These are phyloP conservation scores for Cladosporium sp. DNA, from an alignment of 2,329 filamentous ascomycete species.

Conservation along the genomic window DNA sequence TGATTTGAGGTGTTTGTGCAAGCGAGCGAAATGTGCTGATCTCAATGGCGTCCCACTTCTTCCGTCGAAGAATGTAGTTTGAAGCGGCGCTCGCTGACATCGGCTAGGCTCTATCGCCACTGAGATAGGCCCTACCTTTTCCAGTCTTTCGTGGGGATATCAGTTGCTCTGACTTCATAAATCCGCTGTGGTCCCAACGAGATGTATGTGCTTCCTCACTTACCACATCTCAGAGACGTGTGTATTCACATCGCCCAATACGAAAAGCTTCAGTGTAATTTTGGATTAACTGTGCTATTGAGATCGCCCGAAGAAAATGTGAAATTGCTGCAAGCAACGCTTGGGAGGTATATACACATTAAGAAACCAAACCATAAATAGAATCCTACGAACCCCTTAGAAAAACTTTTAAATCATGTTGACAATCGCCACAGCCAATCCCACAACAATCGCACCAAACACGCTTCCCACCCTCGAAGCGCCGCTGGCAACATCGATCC, in stretches of 20 bases:
- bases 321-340: no score
- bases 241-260: no score
- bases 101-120: neutral
- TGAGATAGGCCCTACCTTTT: neutral
- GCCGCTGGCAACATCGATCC: constrained; percentile 24
- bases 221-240: no score
- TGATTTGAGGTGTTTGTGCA: neutral
- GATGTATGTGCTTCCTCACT: no score
- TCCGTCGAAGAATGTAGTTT: neutral
- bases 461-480: constrained; percentile 2
- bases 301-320: no score
- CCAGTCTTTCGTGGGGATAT: no score
- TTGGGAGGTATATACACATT: neutral
- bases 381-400: neutral
- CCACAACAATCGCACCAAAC: neutral
- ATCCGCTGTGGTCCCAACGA: no score
- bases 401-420: neutral
- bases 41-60: neutral
- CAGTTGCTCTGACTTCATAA: no score
- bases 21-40: neutral
- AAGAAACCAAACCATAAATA: neutral
- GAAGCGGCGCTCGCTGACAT: neutral
- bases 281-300: no score
- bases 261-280: no score
- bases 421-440: neutral